Evolutionary conservation across 441 rosid genomes (phyloP).

Genomic region (Flueggea neowawraea): DNA sequence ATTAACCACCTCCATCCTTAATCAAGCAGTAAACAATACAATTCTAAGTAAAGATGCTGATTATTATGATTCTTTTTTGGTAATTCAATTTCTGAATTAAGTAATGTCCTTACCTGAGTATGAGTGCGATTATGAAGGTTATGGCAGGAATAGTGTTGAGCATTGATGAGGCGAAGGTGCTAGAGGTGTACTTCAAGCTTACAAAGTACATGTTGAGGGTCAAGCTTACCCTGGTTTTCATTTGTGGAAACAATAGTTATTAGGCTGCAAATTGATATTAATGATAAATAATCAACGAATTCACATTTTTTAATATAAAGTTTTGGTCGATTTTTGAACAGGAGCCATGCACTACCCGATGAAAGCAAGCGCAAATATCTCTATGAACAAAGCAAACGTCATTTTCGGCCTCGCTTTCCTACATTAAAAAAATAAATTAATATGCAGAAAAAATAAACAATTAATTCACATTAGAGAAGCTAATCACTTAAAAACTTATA

Average conservation of each 20-base stretch:
- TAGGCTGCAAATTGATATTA: too few species aligned
- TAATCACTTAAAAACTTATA: too few species aligned
- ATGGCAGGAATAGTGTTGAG: slow-evolving; percentile 33
- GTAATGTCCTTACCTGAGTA: slow-evolving; percentile 38
- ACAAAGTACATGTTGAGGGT: slow-evolving; percentile 42
- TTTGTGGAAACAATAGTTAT: too few species aligned
- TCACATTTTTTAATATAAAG: too few species aligned
- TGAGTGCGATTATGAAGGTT: slow-evolving; percentile 30
- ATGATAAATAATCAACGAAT: not conserved
- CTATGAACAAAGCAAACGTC: slow-evolving; percentile 29
- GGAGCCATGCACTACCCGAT: slow-evolving; percentile 23
- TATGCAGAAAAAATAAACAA: not conserved
- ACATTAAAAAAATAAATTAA: slow-evolving; percentile 4
- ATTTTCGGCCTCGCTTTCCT: slow-evolving; percentile 40
- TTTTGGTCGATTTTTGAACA: too few species aligned
- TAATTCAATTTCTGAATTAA: not conserved
- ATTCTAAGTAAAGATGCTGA: too few species aligned
- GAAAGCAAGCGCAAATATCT: slow-evolving; percentile 39
- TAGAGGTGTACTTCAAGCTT: too few species aligned
- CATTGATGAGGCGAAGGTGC: slow-evolving; percentile 34
- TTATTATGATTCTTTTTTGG: too few species aligned
- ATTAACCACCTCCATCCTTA: slow-evolving; percentile 35
- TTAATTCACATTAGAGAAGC: too few species aligned
- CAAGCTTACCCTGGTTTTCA: slow-evolving; percentile 31
- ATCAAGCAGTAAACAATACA: too few species aligned